Evolutionary conservation across 331 rosid genomes (phyloP).

Genomic region (Pyrus hybrid): DNA sequence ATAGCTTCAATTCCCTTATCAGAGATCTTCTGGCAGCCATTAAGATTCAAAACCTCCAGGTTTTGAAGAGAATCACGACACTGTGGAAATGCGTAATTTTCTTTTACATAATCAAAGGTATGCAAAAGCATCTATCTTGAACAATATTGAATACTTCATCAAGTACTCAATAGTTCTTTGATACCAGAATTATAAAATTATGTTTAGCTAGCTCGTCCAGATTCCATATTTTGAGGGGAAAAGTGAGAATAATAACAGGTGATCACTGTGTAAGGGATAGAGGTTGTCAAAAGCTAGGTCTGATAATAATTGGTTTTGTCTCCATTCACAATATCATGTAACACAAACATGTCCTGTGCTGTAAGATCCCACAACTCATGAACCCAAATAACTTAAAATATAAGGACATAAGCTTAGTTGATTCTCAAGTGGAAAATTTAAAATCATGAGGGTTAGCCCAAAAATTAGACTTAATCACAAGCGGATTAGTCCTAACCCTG

Average conservation of each 20-base stretch:
- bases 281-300: background rate
- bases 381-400: background rate
- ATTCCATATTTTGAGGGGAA: background rate
- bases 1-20: constrained; percentile 72
- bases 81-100: constrained; percentile 27
- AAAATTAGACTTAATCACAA: background rate
- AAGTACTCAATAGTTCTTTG: background rate
- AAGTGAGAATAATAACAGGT: background rate
- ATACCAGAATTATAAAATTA: background rate
- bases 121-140: background rate
- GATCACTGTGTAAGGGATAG: background rate
- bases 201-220: background rate
- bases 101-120: background rate
- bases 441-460: background rate
- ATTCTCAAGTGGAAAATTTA: background rate
- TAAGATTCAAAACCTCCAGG: constrained; percentile 66
- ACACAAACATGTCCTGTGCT: background rate
- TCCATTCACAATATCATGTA: background rate
- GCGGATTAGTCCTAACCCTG: background rate
- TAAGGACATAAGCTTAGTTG: background rate
- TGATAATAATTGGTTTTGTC: background rate
- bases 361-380: background rate
- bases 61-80: constrained; percentile 52
- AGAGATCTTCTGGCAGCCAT: constrained; percentile 83
- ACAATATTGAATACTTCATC: background rate